A percentile compares a stretch with the other conserved stretches of the same genome.
These are phyloP conservation scores for Coemansia sp. DNA, from an alignment of 192 early-diverging fungal genomes.

Conservation along the genomic window DNA sequence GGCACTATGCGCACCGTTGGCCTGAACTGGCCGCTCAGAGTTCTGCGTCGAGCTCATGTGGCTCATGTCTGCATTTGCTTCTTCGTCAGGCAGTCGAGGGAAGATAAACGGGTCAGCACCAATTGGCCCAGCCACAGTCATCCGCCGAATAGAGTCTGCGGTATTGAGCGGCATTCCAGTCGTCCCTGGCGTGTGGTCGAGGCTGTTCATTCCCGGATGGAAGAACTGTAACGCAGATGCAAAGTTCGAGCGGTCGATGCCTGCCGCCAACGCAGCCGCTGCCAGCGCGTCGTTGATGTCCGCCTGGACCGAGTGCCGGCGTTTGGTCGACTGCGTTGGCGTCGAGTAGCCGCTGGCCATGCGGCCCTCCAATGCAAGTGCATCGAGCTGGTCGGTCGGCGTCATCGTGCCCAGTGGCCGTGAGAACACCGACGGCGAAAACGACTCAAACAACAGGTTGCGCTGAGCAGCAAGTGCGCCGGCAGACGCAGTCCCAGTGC, in stretches of 20 bases:
- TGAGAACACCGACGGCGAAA: slow-evolving; percentile 49
- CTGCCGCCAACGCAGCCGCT: slow-evolving; percentile 35
- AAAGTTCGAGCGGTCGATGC: slow-evolving; percentile 34
- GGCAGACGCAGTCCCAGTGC: background rate
- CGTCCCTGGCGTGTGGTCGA: slow-evolving; percentile 14
- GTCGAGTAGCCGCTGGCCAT: slow-evolving; percentile 41
- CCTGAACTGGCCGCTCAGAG: background rate
- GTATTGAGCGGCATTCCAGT: slow-evolving; percentile 23
- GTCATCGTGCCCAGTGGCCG: slow-evolving; percentile 33
- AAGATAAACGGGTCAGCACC: slow-evolving; percentile 42
- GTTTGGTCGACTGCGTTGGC: slow-evolving; percentile 42
- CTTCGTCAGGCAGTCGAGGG: slow-evolving; percentile 51
- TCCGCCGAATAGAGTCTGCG: slow-evolving; percentile 43
- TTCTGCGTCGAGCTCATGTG: background rate
- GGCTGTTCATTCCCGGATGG: slow-evolving; percentile 18
- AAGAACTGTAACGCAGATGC: slow-evolving; percentile 40
- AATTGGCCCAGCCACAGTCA: slow-evolving; percentile 45
- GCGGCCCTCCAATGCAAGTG: slow-evolving; percentile 49
- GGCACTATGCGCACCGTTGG: background rate
- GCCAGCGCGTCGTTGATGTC: slow-evolving; percentile 50
- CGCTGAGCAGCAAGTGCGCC: slow-evolving; percentile 8
- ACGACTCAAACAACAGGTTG: slow-evolving; percentile 31
- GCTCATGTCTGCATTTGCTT: slow-evolving; percentile 15
- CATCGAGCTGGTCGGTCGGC: slow-evolving; percentile 52
- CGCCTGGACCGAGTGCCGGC: slow-evolving; percentile 48